Percentiles rank a stretch among this genome's conserved stretches.
phyloP scores from a whole-genome alignment of 2,329 filamentous ascomycete genomes.

The Blastomyces gilchristii region DNA sequence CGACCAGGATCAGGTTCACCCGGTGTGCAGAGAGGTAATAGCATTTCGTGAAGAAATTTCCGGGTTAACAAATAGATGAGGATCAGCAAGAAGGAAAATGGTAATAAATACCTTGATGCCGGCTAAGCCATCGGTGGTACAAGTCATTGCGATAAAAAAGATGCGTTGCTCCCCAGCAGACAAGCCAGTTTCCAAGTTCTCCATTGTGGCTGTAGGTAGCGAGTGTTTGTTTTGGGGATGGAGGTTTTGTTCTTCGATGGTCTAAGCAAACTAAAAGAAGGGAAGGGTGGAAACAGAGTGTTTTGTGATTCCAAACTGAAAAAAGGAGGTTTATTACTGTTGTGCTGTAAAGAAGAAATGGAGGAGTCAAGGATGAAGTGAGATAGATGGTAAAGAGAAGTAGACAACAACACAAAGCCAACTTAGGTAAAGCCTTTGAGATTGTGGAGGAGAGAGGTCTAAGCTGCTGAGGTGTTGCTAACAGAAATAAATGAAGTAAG shows the following conservation, averaged over 20 bases:
- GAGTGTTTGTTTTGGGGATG: slow-evolving; percentile 5
- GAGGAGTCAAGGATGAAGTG: not conserved
- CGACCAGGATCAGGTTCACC: no score
- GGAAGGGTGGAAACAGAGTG: not conserved
- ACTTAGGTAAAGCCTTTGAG: not conserved
- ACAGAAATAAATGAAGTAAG: not conserved
- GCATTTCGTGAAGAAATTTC: not conserved
- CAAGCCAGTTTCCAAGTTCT: slow-evolving; percentile 9
- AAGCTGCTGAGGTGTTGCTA: not conserved
- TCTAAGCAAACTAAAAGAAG: slow-evolving; percentile 4
- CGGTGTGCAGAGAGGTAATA: not conserved
- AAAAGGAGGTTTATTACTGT: not conserved
- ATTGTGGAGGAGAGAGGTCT: not conserved
- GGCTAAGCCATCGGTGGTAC: slow-evolving; percentile 12
- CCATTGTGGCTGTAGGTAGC: slow-evolving; percentile 10
- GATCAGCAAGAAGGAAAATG: not conserved
- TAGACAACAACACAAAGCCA: not conserved
- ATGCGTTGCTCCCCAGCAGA: slow-evolving; percentile 19
- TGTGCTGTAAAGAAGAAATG: not conserved
- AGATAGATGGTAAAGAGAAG: not conserved
- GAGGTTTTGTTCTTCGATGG: not conserved
- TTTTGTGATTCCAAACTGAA: not conserved
- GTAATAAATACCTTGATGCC: slow-evolving; percentile 14
- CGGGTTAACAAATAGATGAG: not conserved
- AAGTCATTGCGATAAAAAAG: slow-evolving; percentile 16